Conservation (phyloP, 768 basidiomycete species). For the Lactifluus echinatus region DNA sequence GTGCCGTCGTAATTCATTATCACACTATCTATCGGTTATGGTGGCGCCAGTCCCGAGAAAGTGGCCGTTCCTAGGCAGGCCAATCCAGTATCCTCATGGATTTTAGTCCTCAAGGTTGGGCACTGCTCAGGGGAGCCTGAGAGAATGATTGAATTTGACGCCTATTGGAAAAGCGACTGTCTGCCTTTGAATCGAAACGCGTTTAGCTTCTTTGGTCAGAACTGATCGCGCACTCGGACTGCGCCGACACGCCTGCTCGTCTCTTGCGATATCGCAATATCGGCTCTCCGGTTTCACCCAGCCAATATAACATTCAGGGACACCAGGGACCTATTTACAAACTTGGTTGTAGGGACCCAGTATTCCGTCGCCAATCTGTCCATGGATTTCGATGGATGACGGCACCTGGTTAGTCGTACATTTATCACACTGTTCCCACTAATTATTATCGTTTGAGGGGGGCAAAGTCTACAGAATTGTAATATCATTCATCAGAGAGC, state of each 20-base stretch:
- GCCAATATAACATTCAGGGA: slow-evolving; percentile 10
- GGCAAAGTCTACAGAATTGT: neutral
- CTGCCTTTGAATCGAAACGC: slow-evolving; percentile 3
- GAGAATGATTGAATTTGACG: slow-evolving; percentile 9
- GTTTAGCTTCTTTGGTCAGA: slow-evolving; percentile 15
- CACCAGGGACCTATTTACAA: slow-evolving; percentile 7
- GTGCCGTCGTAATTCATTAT: slow-evolving; percentile 14
- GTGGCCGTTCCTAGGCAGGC: slow-evolving; percentile 1
- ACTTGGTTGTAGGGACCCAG: neutral
- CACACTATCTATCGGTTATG: slow-evolving; percentile 6
- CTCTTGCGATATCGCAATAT: slow-evolving; percentile 8
- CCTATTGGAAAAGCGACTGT: slow-evolving; percentile 2
- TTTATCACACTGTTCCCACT: neutral
- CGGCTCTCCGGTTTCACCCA: slow-evolving; percentile 4
- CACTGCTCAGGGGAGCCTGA: neutral
- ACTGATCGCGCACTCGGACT: slow-evolving; percentile 1
- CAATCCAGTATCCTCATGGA: neutral
- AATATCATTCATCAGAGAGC: neutral
- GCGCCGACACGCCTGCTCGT: slow-evolving; percentile 4
- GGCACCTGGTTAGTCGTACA: neutral
- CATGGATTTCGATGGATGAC: neutral
- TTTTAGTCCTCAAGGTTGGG: neutral
- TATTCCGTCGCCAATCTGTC: slow-evolving; percentile 7
- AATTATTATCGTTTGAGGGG: neutral
- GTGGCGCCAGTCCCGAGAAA: slow-evolving; percentile 4